A percentile compares a stretch with the other conserved stretches of the same genome.
Evolutionary conservation across 73 alveolate species (phyloP).

Genomic region (Symbiodinium pilosum): DNA sequence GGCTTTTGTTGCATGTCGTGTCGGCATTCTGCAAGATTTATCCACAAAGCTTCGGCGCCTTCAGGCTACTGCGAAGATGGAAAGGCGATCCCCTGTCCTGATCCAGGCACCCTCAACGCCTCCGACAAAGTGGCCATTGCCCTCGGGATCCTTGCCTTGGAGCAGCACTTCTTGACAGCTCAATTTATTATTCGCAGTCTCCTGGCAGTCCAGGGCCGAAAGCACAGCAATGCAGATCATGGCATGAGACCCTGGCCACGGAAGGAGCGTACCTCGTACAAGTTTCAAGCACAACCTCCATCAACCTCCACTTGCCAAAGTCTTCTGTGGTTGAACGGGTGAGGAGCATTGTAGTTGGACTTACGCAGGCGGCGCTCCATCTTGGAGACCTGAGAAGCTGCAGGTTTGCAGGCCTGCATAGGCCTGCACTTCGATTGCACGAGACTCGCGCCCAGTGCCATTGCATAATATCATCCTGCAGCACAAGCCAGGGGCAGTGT

Average conservation of each 20-base stretch:
- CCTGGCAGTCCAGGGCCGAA: too few species aligned
- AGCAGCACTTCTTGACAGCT: too few species aligned
- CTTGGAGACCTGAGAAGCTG: neutral
- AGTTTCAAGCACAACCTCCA: too few species aligned
- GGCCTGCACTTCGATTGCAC: neutral
- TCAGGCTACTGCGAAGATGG: too few species aligned
- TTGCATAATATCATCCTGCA: neutral
- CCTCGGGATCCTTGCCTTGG: conserved; percentile 16
- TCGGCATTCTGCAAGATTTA: too few species aligned
- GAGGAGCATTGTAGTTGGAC: conserved; percentile 10
- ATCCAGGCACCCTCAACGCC: conserved; percentile 19
- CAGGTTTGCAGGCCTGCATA: neutral
- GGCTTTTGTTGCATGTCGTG: too few species aligned
- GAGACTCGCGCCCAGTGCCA: conserved; percentile 1
- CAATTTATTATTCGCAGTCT: too few species aligned
- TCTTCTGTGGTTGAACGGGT: too few species aligned
- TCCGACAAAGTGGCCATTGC: conserved; percentile 15
- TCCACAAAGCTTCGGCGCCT: too few species aligned
- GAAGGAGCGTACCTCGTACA: conserved; percentile 18
- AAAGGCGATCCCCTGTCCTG: neutral
- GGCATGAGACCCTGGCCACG: neutral
- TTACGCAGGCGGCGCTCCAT: conserved; percentile 8
- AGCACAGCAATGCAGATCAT: neutral
- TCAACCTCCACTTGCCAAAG: too few species aligned
- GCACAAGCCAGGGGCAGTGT: neutral